Evolutionary conservation across 78 protist genomes (phyloP), one percentile per base, ranked within the genome.

Genomic region (Salpingoeca rosetta): DNA sequence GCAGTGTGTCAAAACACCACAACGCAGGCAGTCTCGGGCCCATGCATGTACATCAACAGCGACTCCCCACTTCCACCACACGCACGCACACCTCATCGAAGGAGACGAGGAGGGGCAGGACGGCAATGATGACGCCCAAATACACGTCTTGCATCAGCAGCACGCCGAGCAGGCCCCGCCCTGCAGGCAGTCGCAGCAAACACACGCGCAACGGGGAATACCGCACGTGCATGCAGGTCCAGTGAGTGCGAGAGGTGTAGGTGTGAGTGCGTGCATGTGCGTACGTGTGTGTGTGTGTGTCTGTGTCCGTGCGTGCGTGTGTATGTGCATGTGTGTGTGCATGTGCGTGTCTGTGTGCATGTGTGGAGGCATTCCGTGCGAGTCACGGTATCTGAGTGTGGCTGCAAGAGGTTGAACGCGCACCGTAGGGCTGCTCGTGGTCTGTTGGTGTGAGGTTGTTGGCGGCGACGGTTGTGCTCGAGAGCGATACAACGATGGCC

Each of bases 281-380:
- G 65, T 51, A 17, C 17, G 65, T 51, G 65, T 51, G 65, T 51
- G 65, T 51, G 65, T 51, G 65, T 51, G 65, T 51, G 65, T 51
- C 31, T 51, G 65, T 51, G 65, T 51, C 31, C 17, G 65, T 51
- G 65, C 17, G 65, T 51, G 65, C 17, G 65, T 51, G 65, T 51
- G 65, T 51, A 17, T 51, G 65, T 51, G 65, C 17, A 17, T 51
- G 65, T 51, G 65, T 51, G 65, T 51, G 65, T 51, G 65, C 17
- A 17, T 51, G 65, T 51, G 65, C 17, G 65, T 51, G 65, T 76
- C 38, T 35, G 80, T 76, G 80, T 76, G 85, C 31, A 24, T n/a
- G 84, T 86, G 84, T 51, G 65, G 65, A 51, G 17, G 65, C 65
- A 51, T 51, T 51, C 7, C 65, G 17, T 51, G n/a, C n/a, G n/a